Conservation (phyloP, 805 yeast species). For the Schwanniomyces sp. region DNA sequence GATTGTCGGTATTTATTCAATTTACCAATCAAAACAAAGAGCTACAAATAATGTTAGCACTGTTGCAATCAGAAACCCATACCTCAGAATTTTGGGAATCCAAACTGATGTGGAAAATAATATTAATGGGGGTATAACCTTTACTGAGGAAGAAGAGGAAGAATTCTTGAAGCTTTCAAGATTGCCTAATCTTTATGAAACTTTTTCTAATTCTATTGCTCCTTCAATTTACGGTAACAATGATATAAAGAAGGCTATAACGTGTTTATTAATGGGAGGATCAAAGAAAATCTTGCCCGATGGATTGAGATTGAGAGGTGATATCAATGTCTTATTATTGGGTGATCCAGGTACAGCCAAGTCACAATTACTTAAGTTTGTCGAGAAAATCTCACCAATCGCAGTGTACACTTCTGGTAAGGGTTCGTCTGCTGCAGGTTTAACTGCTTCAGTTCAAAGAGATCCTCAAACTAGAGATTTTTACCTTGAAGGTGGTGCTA, state of each 20-base stretch:
- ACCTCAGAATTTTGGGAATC: slow-evolving; percentile 81
- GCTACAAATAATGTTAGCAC: slow-evolving; percentile 44
- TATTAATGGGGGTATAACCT: slow-evolving; percentile 57
- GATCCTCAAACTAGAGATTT: slow-evolving; percentile 87
- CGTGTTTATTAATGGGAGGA: slow-evolving; percentile 92
- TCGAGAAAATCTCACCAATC: slow-evolving; percentile 91
- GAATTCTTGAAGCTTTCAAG: slow-evolving; percentile 80
- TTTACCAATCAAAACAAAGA: slow-evolving; percentile 70
- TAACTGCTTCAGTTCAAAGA: slow-evolving; percentile 96
- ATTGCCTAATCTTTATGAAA: slow-evolving; percentile 79
- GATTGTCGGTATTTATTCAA: slow-evolving; percentile 88
- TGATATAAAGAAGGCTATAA: slow-evolving; percentile 91
- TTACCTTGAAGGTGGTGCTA: slow-evolving; percentile 98
- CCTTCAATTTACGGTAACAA: slow-evolving; percentile 94
- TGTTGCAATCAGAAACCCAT: slow-evolving; percentile 95
- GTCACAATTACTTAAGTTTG: slow-evolving; percentile 92
- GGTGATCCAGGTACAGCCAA: slow-evolving; percentile 99
- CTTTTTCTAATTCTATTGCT: slow-evolving; percentile 86
- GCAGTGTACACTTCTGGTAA: slow-evolving; percentile 97
- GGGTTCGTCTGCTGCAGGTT: slow-evolving; percentile 99
- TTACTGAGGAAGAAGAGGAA: slow-evolving; percentile 93
- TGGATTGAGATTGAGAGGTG: slow-evolving; percentile 96
- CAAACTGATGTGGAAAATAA: slow-evolving; percentile 78
- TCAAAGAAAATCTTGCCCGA: slow-evolving; percentile 90
- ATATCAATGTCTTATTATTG: slow-evolving; percentile 83